Conservation (phyloP, 495 filamentous ascomycete genomes). For the Hyaloscypha variabilis region DNA sequence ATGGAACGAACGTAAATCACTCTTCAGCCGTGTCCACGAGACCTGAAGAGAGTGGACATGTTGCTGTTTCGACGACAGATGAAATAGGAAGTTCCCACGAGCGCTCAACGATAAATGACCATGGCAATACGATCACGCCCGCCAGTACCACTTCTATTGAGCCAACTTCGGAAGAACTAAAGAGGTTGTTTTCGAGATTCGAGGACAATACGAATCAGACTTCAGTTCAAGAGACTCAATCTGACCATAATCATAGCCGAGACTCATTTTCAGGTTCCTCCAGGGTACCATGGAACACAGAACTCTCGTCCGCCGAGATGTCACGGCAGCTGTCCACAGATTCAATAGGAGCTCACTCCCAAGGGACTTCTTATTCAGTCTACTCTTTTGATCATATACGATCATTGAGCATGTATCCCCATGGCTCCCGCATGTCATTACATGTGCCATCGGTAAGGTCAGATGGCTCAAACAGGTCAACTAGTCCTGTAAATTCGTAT, state of each 20-base stretch:
- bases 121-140: no score
- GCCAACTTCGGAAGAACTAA: no score
- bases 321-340: slow-evolving; percentile 27
- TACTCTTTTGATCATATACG: slow-evolving; percentile 22
- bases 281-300: slow-evolving; percentile 20
- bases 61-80: no score
- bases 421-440: slow-evolving; percentile 28
- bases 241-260: slow-evolving; percentile 12
- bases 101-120: no score
- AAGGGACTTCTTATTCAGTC: slow-evolving; percentile 23
- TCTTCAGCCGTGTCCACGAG: no score
- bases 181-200: no score
- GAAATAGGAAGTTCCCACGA: no score
- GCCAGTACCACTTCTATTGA: no score
- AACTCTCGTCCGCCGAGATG: slow-evolving; percentile 23
- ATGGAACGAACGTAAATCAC: no score
- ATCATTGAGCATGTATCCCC: slow-evolving; percentile 26
- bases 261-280: slow-evolving; percentile 18
- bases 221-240: slow-evolving; percentile 17
- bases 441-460: slow-evolving; percentile 30
- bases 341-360: slow-evolving; percentile 31
- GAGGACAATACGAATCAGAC: no score
- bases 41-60: no score
- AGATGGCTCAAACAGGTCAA: slow-evolving; percentile 32
- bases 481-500: slow-evolving; percentile 26